phyloP scores from a whole-genome alignment of 2,329 filamentous ascomycete genomes.

The Pseudogymnoascus sp. region DNA sequence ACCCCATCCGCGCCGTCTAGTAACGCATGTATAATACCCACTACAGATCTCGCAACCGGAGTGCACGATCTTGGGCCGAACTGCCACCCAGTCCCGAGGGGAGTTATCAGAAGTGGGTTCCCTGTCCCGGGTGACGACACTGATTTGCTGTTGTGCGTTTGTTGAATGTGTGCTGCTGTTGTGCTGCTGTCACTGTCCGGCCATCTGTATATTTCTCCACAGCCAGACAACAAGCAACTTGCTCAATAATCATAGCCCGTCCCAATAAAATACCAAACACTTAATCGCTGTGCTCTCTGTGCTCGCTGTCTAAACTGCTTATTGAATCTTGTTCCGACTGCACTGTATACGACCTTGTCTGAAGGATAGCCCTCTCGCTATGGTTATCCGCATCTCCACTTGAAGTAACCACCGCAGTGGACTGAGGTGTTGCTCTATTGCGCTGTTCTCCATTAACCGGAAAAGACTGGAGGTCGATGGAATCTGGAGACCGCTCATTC shows the following conservation, averaged over 20 bases:
- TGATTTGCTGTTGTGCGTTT: too few species aligned
- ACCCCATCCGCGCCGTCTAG: not conserved
- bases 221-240: not conserved
- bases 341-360: slow-evolving; percentile 5
- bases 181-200: too few species aligned
- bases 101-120: not conserved
- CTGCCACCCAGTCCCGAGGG: not conserved
- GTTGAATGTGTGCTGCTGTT: too few species aligned
- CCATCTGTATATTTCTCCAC: not conserved
- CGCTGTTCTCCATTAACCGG: not conserved
- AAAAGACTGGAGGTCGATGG: not conserved
- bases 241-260: not conserved
- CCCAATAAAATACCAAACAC: not conserved
- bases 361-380: slow-evolving; percentile 10
- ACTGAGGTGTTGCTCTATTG: not conserved
- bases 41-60: not conserved
- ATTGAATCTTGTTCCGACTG: not conserved
- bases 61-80: not conserved
- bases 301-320: not conserved
- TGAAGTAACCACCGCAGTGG: not conserved
- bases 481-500: not conserved
- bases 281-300: not conserved
- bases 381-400: not conserved
- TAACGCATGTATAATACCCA: not conserved
- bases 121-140: not conserved